Conservation (phyloP, 2,329 filamentous ascomycete species). For the Aspergillus hiratsukae region DNA sequence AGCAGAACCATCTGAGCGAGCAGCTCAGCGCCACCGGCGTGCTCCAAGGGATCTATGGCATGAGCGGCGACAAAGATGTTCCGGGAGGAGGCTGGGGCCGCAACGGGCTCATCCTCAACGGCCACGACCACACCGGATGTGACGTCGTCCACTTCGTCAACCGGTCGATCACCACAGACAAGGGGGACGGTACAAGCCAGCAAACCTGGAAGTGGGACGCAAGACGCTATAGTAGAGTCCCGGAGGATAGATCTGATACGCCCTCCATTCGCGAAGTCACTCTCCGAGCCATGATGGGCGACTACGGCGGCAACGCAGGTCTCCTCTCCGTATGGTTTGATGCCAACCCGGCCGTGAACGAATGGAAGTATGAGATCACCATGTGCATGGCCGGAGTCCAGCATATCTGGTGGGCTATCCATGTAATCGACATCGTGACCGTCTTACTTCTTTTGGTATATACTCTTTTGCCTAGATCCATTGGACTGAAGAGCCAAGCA, state of each 20-base stretch:
- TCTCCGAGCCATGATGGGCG: conserved; percentile 97
- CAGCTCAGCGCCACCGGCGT: conserved; percentile 65
- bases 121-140: conserved; percentile 93
- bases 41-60: conserved; percentile 78
- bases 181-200: background rate
- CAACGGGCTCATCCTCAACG: conserved; percentile 76
- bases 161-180: conserved; percentile 39
- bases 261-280: conserved; percentile 75
- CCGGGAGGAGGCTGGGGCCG: conserved; percentile 62
- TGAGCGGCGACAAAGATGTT: conserved; percentile 59
- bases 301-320: conserved; percentile 86
- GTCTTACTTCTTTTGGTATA: conserved; percentile 27
- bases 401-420: conserved; percentile 91
- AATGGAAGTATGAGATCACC: conserved; percentile 78
- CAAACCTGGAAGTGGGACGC: conserved; percentile 34
- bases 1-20: conserved; percentile 84
- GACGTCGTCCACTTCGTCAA: conserved; percentile 81
- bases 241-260: background rate
- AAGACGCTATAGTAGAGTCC: conserved; percentile 21
- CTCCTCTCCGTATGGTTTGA: conserved; percentile 90
- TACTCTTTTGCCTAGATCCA: conserved; percentile 3
- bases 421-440: conserved; percentile 63
- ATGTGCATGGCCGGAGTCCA: conserved; percentile 78
- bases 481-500: background rate
- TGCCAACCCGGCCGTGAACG: conserved; percentile 49